These are phyloP conservation scores for Mallotus repandus DNA, from an alignment of 441 rosid genomes.

Conservation along the genomic window DNA sequence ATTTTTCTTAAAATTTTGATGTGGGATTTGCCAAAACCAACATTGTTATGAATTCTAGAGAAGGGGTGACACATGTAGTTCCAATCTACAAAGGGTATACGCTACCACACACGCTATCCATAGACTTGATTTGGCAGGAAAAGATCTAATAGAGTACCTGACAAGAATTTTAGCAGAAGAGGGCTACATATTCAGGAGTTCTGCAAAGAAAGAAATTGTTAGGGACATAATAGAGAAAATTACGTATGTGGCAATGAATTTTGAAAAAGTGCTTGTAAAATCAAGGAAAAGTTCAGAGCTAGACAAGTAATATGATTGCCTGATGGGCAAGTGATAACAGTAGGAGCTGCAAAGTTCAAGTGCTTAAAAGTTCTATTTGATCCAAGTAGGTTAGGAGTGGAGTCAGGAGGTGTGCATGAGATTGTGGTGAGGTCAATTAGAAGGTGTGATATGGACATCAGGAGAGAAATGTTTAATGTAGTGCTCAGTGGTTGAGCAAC, in stretches of 20 bases:
- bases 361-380: constrained; percentile 22
- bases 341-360: constrained; percentile 26
- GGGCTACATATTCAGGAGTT: constrained; percentile 9
- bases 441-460: constrained; percentile 22
- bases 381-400: constrained; percentile 23
- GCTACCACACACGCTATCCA: constrained; percentile 10
- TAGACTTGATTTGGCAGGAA: constrained; percentile 22
- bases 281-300: constrained; percentile 18
- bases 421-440: constrained; percentile 18
- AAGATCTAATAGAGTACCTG: constrained; percentile 24
- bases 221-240: constrained; percentile 20
- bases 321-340: constrained; percentile 23
- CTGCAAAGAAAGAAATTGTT: constrained; percentile 21
- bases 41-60: constrained; percentile 25
- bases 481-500: constrained; percentile 27
- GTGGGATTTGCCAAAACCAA: too few relatives aligned
- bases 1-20: too few relatives aligned
- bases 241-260: constrained; percentile 19
- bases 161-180: constrained; percentile 21
- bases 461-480: constrained; percentile 26
- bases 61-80: constrained; percentile 23
- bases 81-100: too few relatives aligned
- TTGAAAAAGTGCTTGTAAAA: constrained; percentile 13
- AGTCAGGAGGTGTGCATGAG: constrained; percentile 24
- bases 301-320: constrained; percentile 19